Conservation (phyloP, 495 filamentous ascomycete genomes). For the Beverwykella pulmonaria region DNA sequence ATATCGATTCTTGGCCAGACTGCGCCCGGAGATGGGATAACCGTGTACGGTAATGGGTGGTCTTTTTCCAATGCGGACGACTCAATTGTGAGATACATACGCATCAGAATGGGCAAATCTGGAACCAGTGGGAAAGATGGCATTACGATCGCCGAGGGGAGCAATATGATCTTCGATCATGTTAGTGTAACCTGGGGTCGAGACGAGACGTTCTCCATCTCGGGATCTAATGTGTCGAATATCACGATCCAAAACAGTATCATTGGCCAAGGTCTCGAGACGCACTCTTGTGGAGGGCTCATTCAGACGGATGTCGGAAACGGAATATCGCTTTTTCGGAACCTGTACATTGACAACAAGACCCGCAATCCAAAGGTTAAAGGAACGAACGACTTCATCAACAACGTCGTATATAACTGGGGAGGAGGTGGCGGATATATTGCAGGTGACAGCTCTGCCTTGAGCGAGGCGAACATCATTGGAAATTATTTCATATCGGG, state of each 20-base stretch:
- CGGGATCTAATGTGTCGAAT: constrained; percentile 20
- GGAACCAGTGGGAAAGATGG: constrained; percentile 27
- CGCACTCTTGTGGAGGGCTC: constrained; percentile 28
- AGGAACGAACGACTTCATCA: constrained; percentile 28
- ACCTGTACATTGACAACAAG: constrained; percentile 33
- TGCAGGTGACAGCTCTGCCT: constrained; percentile 16
- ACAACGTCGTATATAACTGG: constrained; percentile 38
- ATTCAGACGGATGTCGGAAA: constrained; percentile 26
- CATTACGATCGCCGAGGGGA: constrained; percentile 21
- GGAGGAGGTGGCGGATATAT: constrained; percentile 34
- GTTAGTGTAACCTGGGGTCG: constrained; percentile 28
- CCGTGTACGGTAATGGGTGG: constrained; percentile 31
- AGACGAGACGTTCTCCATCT: constrained; percentile 29
- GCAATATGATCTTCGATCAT: constrained; percentile 35
- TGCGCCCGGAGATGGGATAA: constrained; percentile 31
- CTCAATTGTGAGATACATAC: constrained; percentile 19
- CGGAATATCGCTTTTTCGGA: constrained; percentile 27
- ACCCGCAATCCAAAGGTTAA: constrained; percentile 34
- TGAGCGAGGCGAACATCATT: constrained; percentile 24
- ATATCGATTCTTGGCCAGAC: constrained; percentile 31
- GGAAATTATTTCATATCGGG: constrained; percentile 33
- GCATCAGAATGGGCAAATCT: constrained; percentile 29
- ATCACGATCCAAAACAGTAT: constrained; percentile 36
- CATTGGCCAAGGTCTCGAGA: constrained; percentile 30
- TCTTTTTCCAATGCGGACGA: constrained; percentile 20